Base-by-base conservation (phyloP, 2,329 filamentous ascomycete genomes). In the Dothideomycetidae sp. region DNA sequence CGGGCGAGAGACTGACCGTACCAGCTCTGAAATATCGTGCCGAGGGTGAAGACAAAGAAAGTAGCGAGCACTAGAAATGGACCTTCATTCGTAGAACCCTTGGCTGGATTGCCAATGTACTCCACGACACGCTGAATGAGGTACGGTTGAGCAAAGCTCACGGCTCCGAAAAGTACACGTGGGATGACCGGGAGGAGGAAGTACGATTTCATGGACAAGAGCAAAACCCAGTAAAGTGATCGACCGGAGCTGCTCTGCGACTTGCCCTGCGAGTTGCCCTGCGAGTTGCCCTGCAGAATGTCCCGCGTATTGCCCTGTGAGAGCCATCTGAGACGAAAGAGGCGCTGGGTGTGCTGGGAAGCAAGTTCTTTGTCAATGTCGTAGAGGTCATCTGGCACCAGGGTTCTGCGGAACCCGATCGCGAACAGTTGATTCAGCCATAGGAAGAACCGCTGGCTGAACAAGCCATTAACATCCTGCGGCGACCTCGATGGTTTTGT, bases 351-450 rank as follows among this genome's bases (percentile, higher is more conserved):
- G 18, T 49, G 41, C 15, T 43, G 45, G 5, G 47, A 51, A 4
- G 42, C 39, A 18, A 53, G 43, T 32, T 51, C 50, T n/a, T 45
- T 39, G 37, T 53, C 50, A 19, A 51, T 46, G 15, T 43, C 43
- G 30, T 46, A 44, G 4, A 52, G 42, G 32, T 53, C 50, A 4
- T 36, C 29, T 2, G 50, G 50, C 13, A 46, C 48, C 9, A 53
- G 37, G 16, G 51, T 45, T 21, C 48, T 50, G 5, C 38, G 40
- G 33, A 51, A 53, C 10, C 40, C 45, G 31, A 42, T 33, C 5
- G 35, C 42, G 40, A 61, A 57, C 2, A 62, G 46, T 11, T 43
- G 37, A 41, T 58, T 57, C 23, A 62, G 42, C 51, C 55, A 60
- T 31, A 49, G 50, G 42, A 58, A 60, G 1, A 56, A 39, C 7